Evolutionary conservation across 805 yeast genomes (phyloP), one percentile per base, ranked within the genome.

Genomic region (Wickerhamomyces rabaulensis): DNA sequence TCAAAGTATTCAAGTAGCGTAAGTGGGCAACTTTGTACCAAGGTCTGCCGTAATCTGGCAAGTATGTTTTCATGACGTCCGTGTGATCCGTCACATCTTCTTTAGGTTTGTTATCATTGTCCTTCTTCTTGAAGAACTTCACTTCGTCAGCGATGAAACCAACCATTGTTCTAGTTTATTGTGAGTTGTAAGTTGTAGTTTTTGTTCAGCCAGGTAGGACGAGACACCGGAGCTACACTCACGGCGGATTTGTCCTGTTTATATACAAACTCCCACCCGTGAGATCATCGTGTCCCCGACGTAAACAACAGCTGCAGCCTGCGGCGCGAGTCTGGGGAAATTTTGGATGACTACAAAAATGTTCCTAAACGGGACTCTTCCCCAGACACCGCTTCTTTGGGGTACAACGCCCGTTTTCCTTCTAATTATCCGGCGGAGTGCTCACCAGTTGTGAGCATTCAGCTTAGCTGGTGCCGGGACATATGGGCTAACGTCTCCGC

Each of bases 1-100:
- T 55, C 7, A 64, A 55, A 38, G 61, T 50, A 43, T 68, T 64
- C 47, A 76, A 63, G 31, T 46, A 46, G 10, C 64, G 42, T 41
- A 76, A 56, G 52, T 73, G 71, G 10, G 63, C 61, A 23, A 67
- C 67, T 19, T 20, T 36, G n/a, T 12, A 19, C 39, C 39, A 36
- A 6, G 39, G 16, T 20, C 10, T 36, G 13, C 39, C 39, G 9
- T 36, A 36, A n/a, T 36, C 25, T 36, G 39, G 39, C 10, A 36
- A 20, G 39, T 19, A 36, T 12, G 16, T 19, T 36, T 36, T 5
- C 22, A 36, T 5, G 25, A 7, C 9, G 20, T 36, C 25, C 10
- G 15, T 20, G 19, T 36, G 39, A 13, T 36, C 39, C 9, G 22
- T 19, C 7, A 36, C 25, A 2, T 16, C 6, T 19, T 43, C 36